phyloP scores from a whole-genome alignment of 2,329 filamentous ascomycete species.

The Pseudocercospora macadamiae region DNA sequence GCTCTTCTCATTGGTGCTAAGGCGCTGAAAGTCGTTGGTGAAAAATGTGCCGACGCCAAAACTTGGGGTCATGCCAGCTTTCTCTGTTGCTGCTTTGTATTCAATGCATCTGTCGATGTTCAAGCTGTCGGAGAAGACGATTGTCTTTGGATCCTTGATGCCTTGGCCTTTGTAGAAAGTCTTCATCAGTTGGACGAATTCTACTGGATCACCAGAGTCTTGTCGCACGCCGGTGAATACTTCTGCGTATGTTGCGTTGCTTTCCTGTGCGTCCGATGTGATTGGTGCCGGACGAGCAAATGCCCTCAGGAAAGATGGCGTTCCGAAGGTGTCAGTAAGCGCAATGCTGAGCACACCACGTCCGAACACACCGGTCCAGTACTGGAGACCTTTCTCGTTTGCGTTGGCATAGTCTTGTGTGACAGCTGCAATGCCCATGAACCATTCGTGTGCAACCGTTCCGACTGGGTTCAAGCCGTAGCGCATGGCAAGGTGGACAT shows the following conservation, averaged over 20 bases:
- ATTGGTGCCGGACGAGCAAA: slow-evolving; percentile 69
- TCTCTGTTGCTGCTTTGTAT: slow-evolving; percentile 83
- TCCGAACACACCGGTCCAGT: slow-evolving; percentile 92
- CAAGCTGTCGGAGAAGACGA: slow-evolving; percentile 95
- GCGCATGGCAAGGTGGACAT: slow-evolving; percentile 95
- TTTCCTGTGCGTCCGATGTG: slow-evolving; percentile 21
- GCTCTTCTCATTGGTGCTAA: slow-evolving; percentile 77
- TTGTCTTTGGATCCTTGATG: slow-evolving; percentile 78
- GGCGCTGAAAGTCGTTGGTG: slow-evolving; percentile 84
- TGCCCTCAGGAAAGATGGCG: slow-evolving; percentile 79
- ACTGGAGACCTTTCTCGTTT: slow-evolving; percentile 79
- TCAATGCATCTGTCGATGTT: slow-evolving; percentile 88
- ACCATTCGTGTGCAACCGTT: slow-evolving; percentile 96
- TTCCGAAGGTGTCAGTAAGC: slow-evolving; percentile 95
- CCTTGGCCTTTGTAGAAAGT: slow-evolving; percentile 77
- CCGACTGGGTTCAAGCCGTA: slow-evolving; percentile 83
- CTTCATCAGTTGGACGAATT: slow-evolving; percentile 77
- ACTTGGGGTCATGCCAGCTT: slow-evolving; percentile 77
- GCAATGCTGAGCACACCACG: slow-evolving; percentile 75
- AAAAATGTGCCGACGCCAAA: slow-evolving; percentile 96
- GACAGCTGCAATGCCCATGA: slow-evolving; percentile 96
- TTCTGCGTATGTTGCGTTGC: slow-evolving; percentile 69
- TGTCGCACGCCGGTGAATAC: slow-evolving; percentile 84
- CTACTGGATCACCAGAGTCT: slow-evolving; percentile 82
- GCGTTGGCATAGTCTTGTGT: slow-evolving; percentile 81